phyloP scores from a whole-genome alignment of 805 yeast genomes.

The Sugiyamaella mastotermitis region DNA sequence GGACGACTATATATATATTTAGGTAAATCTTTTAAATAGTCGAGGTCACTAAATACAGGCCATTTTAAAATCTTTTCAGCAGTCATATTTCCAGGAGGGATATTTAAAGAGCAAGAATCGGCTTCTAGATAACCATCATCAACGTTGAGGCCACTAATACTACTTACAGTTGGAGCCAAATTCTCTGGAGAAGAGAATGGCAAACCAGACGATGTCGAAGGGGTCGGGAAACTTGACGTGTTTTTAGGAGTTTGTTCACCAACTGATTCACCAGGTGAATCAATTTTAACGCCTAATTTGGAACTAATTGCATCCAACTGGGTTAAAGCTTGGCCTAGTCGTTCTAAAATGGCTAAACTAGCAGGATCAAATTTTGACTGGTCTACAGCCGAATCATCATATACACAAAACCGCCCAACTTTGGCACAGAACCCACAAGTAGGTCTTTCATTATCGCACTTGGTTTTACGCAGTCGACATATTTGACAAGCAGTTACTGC shows the following conservation, averaged over 20 bases:
- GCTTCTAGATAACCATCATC: conserved; percentile 12
- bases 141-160: conserved; percentile 4
- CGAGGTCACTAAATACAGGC: conserved; percentile 13
- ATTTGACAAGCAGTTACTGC: conserved; percentile 72
- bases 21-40: conserved; percentile 3
- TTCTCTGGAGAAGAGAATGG: not conserved
- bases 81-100: conserved; percentile 14
- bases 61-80: conserved; percentile 13
- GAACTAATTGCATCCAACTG: conserved; percentile 11
- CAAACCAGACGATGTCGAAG: not conserved
- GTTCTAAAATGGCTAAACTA: conserved; percentile 15
- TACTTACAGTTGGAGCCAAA: not conserved
- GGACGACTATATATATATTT: conserved; percentile 4
- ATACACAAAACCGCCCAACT: conserved; percentile 57
- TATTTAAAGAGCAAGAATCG: conserved; percentile 13
- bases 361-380: conserved; percentile 16
- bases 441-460: conserved; percentile 54
- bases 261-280: not conserved
- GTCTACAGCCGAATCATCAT: conserved; percentile 13
- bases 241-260: not conserved
- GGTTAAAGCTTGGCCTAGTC: conserved; percentile 9
- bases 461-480: conserved; percentile 54
- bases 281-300: conserved; percentile 5
- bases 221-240: not conserved
- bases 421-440: conserved; percentile 47